Conservation (phyloP, 1,284 basidiomycete species). For the Inonotus hispidus region DNA sequence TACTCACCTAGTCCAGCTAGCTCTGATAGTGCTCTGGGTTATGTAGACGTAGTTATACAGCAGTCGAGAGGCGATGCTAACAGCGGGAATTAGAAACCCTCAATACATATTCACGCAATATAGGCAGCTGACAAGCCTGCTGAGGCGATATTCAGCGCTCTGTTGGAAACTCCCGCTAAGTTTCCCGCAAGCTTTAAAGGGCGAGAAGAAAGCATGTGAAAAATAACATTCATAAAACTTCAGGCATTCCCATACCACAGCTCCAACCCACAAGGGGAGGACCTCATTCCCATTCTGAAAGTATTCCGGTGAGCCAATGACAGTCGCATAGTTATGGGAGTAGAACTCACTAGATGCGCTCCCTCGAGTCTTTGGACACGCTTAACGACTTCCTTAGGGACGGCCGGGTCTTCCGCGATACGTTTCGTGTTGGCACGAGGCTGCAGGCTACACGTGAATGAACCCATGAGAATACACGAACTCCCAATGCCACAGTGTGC, state of each 20-base stretch:
- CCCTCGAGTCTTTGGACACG: conserved; percentile 19
- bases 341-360: conserved; percentile 18
- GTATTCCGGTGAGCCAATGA: background rate
- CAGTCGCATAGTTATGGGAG: too few relatives aligned
- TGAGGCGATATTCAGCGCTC: conserved; percentile 21
- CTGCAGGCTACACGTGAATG: conserved; percentile 8
- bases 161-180: conserved; percentile 20
- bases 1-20: conserved; percentile 18
- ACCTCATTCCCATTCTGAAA: conserved; percentile 23
- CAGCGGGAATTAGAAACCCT: background rate
- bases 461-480: background rate
- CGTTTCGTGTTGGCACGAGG: conserved; percentile 19
- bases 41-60: conserved; percentile 23
- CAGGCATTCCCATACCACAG: conserved; percentile 18
- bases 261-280: conserved; percentile 23
- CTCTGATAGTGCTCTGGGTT: conserved; percentile 17
- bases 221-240: background rate
- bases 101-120: too few relatives aligned
- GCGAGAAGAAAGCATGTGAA: background rate
- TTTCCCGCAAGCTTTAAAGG: conserved; percentile 21
- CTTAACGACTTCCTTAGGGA: conserved; percentile 16
- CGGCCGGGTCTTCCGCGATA: conserved; percentile 11
- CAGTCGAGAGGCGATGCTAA: conserved; percentile 18
- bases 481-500: background rate
- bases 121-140: conserved; percentile 17